phyloP scores from a whole-genome alignment of 106 monocot species.

The Vanilla planifolia region DNA sequence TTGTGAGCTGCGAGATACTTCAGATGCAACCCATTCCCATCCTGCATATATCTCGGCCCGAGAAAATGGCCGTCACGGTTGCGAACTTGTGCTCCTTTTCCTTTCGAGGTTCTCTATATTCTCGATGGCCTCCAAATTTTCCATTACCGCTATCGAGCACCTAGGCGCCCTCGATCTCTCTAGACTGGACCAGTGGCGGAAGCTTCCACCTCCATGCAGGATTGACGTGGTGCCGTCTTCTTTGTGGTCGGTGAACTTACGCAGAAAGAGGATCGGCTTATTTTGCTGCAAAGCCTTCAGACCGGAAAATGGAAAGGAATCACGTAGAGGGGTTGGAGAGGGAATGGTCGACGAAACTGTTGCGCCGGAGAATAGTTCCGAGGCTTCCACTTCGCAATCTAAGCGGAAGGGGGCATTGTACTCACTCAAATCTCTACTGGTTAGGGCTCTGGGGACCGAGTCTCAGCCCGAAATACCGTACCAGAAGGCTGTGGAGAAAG shows the following conservation, averaged over 20 bases:
- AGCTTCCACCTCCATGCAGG: conserved; percentile 9
- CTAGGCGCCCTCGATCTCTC: not conserved
- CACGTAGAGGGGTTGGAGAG: conserved; percentile 1
- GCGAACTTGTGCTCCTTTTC: not conserved
- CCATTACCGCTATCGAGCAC: conserved; percentile 7
- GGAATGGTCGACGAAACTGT: not conserved
- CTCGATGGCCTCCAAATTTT: conserved; percentile 28
- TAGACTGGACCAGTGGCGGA: conserved; percentile 10
- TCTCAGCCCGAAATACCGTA: conserved; percentile 38
- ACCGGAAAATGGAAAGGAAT: conserved; percentile 33
- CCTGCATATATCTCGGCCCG: conserved; percentile 1
- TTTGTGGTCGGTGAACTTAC: not conserved
- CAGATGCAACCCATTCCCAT: too few species aligned
- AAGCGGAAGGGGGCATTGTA: conserved; percentile 68
- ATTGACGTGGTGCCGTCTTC: conserved; percentile 15
- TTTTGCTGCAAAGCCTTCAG: conserved; percentile 34
- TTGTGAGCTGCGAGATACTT: not conserved
- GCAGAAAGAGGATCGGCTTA: not conserved
- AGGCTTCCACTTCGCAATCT: not conserved
- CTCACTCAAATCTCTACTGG: conserved; percentile 54
- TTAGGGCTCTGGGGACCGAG: conserved; percentile 32
- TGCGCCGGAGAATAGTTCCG: conserved; percentile 1
- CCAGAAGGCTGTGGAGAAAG: conserved; percentile 70
- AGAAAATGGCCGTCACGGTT: not conserved
- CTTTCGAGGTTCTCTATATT: not conserved